phyloP scores from a whole-genome alignment of 345 rosid species.

The Melaleuca quinquenervia region DNA sequence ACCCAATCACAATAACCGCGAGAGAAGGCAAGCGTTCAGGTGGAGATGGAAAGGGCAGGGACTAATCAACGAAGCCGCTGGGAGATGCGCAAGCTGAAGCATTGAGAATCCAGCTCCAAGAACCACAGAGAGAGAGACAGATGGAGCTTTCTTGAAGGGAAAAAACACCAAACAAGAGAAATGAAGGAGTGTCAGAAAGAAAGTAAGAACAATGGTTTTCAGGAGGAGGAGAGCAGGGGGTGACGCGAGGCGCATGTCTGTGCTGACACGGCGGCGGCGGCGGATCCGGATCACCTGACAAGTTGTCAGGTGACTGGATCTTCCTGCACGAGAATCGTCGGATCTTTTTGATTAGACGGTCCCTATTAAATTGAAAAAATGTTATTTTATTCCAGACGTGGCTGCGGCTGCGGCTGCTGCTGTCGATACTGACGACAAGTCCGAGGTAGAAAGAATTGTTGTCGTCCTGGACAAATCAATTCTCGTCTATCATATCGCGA shows the following conservation, averaged over 20 bases:
- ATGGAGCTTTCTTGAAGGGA: not conserved
- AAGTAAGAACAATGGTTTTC: not conserved
- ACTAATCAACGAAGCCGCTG: constrained; percentile 86
- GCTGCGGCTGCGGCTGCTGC: too few species aligned
- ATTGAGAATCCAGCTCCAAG: constrained; percentile 76
- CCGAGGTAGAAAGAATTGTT: not conserved
- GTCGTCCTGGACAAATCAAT: not conserved
- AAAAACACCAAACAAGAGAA: not conserved
- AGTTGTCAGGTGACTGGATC: too few species aligned
- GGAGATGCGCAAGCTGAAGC: constrained; percentile 18
- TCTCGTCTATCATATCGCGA: not conserved
- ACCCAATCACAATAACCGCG: not conserved
- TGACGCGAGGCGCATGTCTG: not conserved
- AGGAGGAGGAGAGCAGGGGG: not conserved
- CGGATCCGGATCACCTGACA: too few species aligned
- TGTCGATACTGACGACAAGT: not conserved
- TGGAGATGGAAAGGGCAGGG: not conserved
- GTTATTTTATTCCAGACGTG: too few species aligned
- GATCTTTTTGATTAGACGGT: too few species aligned
- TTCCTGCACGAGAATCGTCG: too few species aligned
- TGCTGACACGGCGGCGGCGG: not conserved
- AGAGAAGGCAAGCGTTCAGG: not conserved
- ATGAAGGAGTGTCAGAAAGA: not conserved
- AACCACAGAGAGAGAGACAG: not conserved
- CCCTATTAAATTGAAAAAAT: too few species aligned